Percentiles rank a stretch among this genome's conserved stretches.
Conservation (phyloP, 257 asterid genomes). For the Solanum dulcamara region DNA sequence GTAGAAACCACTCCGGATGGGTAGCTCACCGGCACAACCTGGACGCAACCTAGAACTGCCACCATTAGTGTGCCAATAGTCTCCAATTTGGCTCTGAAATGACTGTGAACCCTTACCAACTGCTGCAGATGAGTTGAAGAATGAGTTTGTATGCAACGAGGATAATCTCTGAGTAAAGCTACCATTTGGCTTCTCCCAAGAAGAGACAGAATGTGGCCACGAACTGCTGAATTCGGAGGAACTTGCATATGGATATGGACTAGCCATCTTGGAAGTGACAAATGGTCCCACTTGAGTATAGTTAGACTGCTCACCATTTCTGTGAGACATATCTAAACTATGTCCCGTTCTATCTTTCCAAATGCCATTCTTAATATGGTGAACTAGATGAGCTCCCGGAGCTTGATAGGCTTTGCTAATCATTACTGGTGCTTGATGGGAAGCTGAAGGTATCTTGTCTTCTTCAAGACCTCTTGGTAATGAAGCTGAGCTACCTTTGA, state of each 20-base stretch:
- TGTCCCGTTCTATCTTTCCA: constrained; percentile 34
- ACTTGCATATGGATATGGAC: constrained; percentile 28
- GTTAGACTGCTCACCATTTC: constrained; percentile 21
- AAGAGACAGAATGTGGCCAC: constrained; percentile 39
- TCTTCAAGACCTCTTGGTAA: constrained; percentile 27
- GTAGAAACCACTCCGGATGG: constrained; percentile 30
- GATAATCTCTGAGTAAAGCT: constrained; percentile 39
- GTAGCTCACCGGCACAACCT: constrained; percentile 10
- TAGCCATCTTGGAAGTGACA: constrained; percentile 32
- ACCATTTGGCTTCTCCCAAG: constrained; percentile 53
- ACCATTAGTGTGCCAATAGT: constrained; percentile 40
- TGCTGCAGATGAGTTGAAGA: constrained; percentile 31
- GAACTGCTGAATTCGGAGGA: constrained; percentile 31
- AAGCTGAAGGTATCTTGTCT: constrained; percentile 27
- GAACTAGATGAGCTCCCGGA: constrained; percentile 24
- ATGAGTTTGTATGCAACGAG: constrained; percentile 25
- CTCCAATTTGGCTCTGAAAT: constrained; percentile 29
- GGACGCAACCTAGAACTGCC: constrained; percentile 23
- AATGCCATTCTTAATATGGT: constrained; percentile 31
- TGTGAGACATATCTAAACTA: constrained; percentile 25
- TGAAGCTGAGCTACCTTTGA: constrained; percentile 25
- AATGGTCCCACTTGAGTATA: constrained; percentile 29
- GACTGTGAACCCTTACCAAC: constrained; percentile 21
- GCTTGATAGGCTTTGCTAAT: constrained; percentile 27
- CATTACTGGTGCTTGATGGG: constrained; percentile 28